phyloP scores from a whole-genome alignment of 768 basidiomycete genomes.

The Suillus tomentosus region DNA sequence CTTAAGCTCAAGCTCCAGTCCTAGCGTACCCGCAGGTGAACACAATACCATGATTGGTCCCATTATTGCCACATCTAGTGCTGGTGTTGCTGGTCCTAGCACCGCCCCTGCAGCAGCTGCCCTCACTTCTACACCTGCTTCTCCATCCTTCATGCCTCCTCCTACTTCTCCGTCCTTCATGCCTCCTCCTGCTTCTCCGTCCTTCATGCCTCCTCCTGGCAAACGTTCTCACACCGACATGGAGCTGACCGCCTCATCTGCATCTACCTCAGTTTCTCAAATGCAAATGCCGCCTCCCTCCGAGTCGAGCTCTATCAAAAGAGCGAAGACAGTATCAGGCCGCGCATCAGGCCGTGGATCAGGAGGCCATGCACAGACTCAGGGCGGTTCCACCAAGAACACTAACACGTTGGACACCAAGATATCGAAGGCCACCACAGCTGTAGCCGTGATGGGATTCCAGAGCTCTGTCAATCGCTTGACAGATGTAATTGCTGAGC shows the following conservation, averaged over 20 bases:
- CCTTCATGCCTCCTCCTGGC: too few species aligned
- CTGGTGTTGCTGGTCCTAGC: background rate
- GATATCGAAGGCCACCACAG: background rate
- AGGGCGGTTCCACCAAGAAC: background rate
- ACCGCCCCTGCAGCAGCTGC: background rate
- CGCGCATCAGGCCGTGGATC: too few species aligned
- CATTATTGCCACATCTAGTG: too few species aligned
- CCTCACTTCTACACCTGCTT: background rate
- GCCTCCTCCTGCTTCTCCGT: background rate
- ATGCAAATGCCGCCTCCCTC: background rate
- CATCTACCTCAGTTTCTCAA: background rate
- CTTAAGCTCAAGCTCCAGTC: too few species aligned
- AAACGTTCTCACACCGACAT: background rate
- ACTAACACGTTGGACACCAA: background rate
- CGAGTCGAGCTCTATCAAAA: background rate
- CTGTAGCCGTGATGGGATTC: background rate
- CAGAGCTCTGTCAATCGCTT: too few species aligned
- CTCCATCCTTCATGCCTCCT: too few species aligned
- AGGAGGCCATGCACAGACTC: background rate
- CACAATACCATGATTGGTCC: too few species aligned
- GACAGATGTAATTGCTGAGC: too few species aligned
- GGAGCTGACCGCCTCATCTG: background rate
- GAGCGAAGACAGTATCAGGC: background rate
- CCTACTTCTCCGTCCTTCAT: too few species aligned
- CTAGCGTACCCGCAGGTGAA: too few species aligned